These are phyloP conservation scores for Viola pubescens DNA, from an alignment of 441 rosid species.

Conservation along the genomic window DNA sequence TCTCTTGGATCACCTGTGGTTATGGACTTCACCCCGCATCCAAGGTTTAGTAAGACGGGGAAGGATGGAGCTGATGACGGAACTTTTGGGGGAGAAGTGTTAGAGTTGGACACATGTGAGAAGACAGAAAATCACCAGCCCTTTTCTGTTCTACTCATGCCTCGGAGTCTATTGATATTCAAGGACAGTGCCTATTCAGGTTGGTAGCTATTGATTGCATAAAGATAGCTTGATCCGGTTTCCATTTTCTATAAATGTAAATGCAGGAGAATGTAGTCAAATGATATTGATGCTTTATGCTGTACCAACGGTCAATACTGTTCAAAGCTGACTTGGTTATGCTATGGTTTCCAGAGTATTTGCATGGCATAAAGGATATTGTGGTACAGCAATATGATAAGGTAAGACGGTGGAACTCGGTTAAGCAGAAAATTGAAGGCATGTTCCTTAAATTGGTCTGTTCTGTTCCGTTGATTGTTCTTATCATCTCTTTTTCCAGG, in stretches of 20 bases:
- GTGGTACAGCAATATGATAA: conserved; percentile 35
- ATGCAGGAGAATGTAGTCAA: too few relatives aligned
- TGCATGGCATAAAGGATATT: conserved; percentile 68
- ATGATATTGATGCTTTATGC: background rate
- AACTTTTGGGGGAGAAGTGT: conserved; percentile 16
- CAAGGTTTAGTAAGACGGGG: conserved; percentile 31
- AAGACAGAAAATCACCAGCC: conserved; percentile 32
- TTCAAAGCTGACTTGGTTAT: conserved; percentile 2
- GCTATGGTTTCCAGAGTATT: conserved; percentile 44
- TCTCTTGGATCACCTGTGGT: conserved; percentile 79
- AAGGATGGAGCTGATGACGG: conserved; percentile 10
- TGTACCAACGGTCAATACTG: background rate
- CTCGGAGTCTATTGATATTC: conserved; percentile 75
- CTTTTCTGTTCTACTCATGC: conserved; percentile 63
- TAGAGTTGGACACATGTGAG: conserved; percentile 20
- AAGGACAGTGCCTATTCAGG: conserved; percentile 70
- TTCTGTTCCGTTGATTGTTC: background rate
- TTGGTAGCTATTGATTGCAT: conserved; percentile 12
- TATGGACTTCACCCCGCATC: conserved; percentile 79
- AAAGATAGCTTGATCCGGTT: background rate
- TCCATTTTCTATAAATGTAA: background rate
- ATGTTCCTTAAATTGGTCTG: background rate
- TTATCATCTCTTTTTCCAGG: conserved; percentile 28
- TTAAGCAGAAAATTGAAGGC: background rate
- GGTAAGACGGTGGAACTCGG: conserved; percentile 31